Conservation (phyloP, 2,329 filamentous ascomycete genomes). For the Hypoxylon sp. region DNA sequence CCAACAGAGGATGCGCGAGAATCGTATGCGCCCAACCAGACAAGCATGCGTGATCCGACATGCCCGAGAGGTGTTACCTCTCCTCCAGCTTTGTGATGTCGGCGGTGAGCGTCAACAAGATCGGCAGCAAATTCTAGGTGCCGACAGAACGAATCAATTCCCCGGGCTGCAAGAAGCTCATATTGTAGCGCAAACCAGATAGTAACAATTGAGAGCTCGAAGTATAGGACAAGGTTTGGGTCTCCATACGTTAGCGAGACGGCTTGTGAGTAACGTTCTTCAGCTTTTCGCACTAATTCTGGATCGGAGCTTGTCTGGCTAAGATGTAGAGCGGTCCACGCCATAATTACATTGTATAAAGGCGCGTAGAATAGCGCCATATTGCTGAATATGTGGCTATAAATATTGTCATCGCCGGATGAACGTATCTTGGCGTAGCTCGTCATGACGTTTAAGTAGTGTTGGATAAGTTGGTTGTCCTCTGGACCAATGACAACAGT, state of each 20-base stretch:
- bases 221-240: slow-evolving; percentile 36
- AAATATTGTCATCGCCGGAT: slow-evolving; percentile 42
- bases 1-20: slow-evolving; percentile 40
- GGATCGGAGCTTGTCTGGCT: slow-evolving; percentile 35
- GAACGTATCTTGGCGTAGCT: slow-evolving; percentile 40
- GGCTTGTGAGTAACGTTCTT: slow-evolving; percentile 37
- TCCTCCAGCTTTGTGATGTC: slow-evolving; percentile 37
- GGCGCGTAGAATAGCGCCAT: slow-evolving; percentile 43
- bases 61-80: slow-evolving; percentile 36
- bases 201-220: slow-evolving; percentile 43
- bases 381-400: slow-evolving; percentile 44
- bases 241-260: slow-evolving; percentile 35
- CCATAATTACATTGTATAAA: slow-evolving; percentile 39
- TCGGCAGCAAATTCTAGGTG: slow-evolving; percentile 40
- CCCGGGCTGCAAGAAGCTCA: slow-evolving; percentile 41
- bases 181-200: slow-evolving; percentile 44
- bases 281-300: slow-evolving; percentile 37
- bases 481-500: slow-evolving; percentile 35
- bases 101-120: slow-evolving; percentile 42
- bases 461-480: slow-evolving; percentile 42
- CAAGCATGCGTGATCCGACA: slow-evolving; percentile 38
- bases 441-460: slow-evolving; percentile 44
- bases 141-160: slow-evolving; percentile 35
- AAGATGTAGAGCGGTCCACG: slow-evolving; percentile 42
- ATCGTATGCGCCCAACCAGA: slow-evolving; percentile 43